These are phyloP conservation scores for Wickerhamiella australiensis DNA, from an alignment of 805 yeast genomes.

Conservation along the genomic window DNA sequence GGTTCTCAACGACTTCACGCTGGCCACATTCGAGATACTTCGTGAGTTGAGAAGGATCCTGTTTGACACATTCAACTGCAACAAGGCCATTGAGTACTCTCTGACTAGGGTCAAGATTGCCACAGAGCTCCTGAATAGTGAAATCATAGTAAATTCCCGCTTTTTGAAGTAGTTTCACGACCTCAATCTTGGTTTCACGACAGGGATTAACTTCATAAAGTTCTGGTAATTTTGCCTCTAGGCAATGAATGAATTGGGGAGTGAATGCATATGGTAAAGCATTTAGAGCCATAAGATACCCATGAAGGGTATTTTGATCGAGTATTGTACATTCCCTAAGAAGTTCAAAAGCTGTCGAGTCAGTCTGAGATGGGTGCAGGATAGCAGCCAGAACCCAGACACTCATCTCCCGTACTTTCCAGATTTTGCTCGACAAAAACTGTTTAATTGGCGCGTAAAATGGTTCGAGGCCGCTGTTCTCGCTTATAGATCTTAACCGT, in stretches of 20 bases:
- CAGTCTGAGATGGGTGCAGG: conserved; percentile 24
- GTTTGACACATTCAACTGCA: not conserved
- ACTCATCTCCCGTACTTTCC: conserved; percentile 86
- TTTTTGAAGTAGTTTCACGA: conserved; percentile 5
- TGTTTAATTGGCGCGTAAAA: conserved; percentile 39
- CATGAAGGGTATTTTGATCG: conserved; percentile 13
- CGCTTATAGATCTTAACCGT: conserved; percentile 52
- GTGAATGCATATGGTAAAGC: not conserved
- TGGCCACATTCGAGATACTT: conserved; percentile 1
- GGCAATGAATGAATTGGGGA: not conserved
- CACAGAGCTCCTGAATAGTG: no score
- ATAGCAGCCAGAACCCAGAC: conserved; percentile 53
- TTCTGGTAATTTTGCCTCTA: conserved; percentile 6
- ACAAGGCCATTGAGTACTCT: conserved; percentile 10
- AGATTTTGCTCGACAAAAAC: conserved; percentile 43
- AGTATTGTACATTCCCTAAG: conserved; percentile 14
- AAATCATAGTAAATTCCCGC: not conserved
- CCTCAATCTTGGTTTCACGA: conserved; percentile 16
- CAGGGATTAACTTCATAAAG: conserved; percentile 3
- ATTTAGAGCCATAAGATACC: conserved; percentile 11
- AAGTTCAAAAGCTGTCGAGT: conserved; percentile 26
- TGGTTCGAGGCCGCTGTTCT: conserved; percentile 39
- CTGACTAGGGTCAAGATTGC: conserved; percentile 10
- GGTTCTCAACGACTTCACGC: conserved; percentile 2
- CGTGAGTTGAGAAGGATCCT: not conserved